Evolutionary conservation across 2,329 filamentous ascomycete genomes (phyloP), one percentile per base, ranked within the genome.

Genomic region (Orbilia quercus): DNA sequence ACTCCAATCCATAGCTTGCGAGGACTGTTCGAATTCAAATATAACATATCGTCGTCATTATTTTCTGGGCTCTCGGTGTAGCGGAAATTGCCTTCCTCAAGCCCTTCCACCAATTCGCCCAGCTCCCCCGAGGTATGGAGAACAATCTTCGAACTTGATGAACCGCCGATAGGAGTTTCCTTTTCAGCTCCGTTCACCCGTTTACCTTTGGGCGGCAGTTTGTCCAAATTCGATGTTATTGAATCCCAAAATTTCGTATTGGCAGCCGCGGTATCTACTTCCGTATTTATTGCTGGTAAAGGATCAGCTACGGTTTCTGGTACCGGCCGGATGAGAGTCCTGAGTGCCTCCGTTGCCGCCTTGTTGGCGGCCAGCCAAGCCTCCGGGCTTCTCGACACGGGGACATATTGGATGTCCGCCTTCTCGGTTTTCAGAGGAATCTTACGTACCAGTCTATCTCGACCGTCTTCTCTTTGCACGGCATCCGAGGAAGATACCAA

Each of bases 1-100:
- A 67, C 63, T n/a, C 53, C 63, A 28, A 67, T 59, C 63, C 63
- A 59, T 16, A 59, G 23, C 45, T 67, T 67, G 47, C 31, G 60
- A 20, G 20, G 18, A 7, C 28, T 44, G 40, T 40, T 57, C 60
- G 50, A n/a, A 14, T 55, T 40, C 16, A 31, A 44, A 23, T n/a
- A 14, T 23, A 28, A 12, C 28, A 7, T 31, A 16, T 16, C 34
- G 18, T 67, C 63, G 1, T 66, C 62, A 9, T 38, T 48, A 18
- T 12, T 16, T 34, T 54, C 50, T 28, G n/a, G 2, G 5, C 16
- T 22, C 42, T 20, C 42, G 2, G 6, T 40, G 16, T 22, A 54
- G 2, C 50, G 50, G 40, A 22, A 25, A 40, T 40, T 40, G 14
- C 23, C 18, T 12, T 12, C 11, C 7, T 25, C 22, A 20, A 65